Evolutionary conservation across 129 eudicot genomes (phyloP), one percentile per base, ranked within the genome.

Genomic region (Saposhnikovia divaricata): DNA sequence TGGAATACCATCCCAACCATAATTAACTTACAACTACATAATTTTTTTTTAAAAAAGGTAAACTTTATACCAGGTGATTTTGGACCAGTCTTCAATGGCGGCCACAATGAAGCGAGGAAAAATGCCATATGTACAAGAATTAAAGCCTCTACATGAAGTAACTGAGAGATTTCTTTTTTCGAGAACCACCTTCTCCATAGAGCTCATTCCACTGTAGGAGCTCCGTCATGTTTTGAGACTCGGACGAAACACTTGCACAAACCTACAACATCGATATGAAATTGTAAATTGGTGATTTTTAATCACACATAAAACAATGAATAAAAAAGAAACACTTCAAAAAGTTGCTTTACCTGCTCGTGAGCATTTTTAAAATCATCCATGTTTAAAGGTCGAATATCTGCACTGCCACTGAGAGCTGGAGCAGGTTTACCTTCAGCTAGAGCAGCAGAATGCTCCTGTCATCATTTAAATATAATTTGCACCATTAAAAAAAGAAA

Each of bases 151-250:
- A 93, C 94, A 91, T 89, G 89, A 91, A 93, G 80, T 93, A 93
- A 82, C 97, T 93, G 11, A 91, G 89, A 66, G 94, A 74, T 80
- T 82, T 89, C 87, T 85, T 89, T 87, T 82, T 89, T 80, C 98
- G 84, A 0, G 98, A 93, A 28, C 98, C 98, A 42, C 98, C 98
- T 77, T 93, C 98, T 3, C 98, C 98, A 72, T 93, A 93, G 14
- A 89, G 91, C 53, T 91, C 98, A 50, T 93, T 93, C 98, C 98
- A 93, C 76, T 93, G 92, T 75, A 89, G 78, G 39, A 93, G 95
- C 89, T 89, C 94, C 9, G 87, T 89, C 96, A 93, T 93, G 85
- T 89, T 93, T 46, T 80, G 89, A 13, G 96, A 89, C 82, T 91
- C 98, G 1, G 91, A 88, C 18, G 98, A 89, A 12, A 91, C 97